A percentile compares a stretch with the other conserved stretches of the same genome.
Evolutionary conservation across 345 rosid species (phyloP).

Genomic region (Kernera saxatilis): DNA sequence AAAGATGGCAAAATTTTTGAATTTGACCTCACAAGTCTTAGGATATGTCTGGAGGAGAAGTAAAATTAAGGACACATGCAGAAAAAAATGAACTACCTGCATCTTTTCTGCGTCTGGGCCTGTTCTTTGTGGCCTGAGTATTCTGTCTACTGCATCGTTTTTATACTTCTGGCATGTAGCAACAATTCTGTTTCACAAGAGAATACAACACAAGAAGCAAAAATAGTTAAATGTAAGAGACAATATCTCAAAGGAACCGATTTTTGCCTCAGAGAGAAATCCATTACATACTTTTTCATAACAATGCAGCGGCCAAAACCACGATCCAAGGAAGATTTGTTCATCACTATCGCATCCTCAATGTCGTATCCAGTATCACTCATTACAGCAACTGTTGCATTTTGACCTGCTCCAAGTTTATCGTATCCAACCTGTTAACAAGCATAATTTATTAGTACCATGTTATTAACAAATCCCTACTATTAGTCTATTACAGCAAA

Average conservation of each 20-base stretch:
- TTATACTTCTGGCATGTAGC: slow-evolving; percentile 44
- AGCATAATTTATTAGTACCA: slow-evolving; percentile 8
- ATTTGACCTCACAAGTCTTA: neutral
- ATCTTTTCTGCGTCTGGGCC: slow-evolving; percentile 61
- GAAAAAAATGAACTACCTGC: slow-evolving; percentile 50
- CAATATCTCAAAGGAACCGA: neutral
- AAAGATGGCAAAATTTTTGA: neutral
- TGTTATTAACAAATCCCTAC: neutral
- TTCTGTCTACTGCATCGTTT: slow-evolving; percentile 48
- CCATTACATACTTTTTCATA: slow-evolving; percentile 63
- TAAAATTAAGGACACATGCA: slow-evolving; percentile 7
- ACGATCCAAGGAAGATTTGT: slow-evolving; percentile 92
- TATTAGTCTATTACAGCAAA: neutral
- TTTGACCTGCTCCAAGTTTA: slow-evolving; percentile 99
- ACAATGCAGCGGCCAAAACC: slow-evolving; percentile 98
- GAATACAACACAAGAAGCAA: neutral
- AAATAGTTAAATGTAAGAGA: neutral
- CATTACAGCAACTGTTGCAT: slow-evolving; percentile 98
- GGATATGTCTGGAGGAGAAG: neutral
- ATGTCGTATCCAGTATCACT: slow-evolving; percentile 95
- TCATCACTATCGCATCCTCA: slow-evolving; percentile 98
- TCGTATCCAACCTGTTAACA: slow-evolving; percentile 77
- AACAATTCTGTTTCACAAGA: slow-evolving; percentile 41
- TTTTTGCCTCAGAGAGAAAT: neutral
- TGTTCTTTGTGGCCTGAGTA: slow-evolving; percentile 59